phyloP scores from a whole-genome alignment of 2,329 filamentous ascomycete species.

The Pseudogymnoascus sp. region DNA sequence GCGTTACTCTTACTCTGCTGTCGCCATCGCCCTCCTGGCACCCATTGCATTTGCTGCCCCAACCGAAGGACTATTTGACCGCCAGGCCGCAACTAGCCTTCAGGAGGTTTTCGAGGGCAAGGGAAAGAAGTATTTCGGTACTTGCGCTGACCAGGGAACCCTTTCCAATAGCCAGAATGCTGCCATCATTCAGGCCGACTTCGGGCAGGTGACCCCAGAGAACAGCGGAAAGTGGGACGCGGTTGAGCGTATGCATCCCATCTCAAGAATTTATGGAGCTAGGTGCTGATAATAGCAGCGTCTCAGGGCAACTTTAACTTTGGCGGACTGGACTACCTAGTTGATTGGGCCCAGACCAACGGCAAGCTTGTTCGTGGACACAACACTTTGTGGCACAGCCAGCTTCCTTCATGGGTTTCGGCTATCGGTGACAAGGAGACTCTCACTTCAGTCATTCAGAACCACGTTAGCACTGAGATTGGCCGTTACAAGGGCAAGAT shows the following conservation, averaged over 20 bases:
- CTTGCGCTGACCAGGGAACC: slow-evolving; percentile 46
- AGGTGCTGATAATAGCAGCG: slow-evolving; percentile 13
- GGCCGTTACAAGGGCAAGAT: slow-evolving; percentile 57
- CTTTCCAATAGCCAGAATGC: slow-evolving; percentile 44
- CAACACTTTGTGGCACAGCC: slow-evolving; percentile 59
- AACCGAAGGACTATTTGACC: background rate
- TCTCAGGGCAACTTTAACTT: slow-evolving; percentile 48
- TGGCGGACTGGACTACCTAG: slow-evolving; percentile 48
- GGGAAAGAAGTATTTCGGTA: slow-evolving; percentile 61
- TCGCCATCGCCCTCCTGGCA: background rate
- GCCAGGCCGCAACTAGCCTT: slow-evolving; percentile 36
- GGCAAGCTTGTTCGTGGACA: slow-evolving; percentile 56
- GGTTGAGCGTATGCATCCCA: slow-evolving; percentile 33
- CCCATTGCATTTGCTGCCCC: background rate
- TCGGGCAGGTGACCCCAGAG: slow-evolving; percentile 59
- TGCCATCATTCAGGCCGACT: slow-evolving; percentile 53
- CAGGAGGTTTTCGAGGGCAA: slow-evolving; percentile 51
- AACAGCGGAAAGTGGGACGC: slow-evolving; percentile 67
- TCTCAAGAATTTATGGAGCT: background rate
- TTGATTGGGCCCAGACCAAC: slow-evolving; percentile 50
- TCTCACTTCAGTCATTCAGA: slow-evolving; percentile 50
- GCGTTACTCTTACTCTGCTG: background rate
- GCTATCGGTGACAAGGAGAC: slow-evolving; percentile 44
- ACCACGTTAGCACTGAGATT: slow-evolving; percentile 53
- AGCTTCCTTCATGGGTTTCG: slow-evolving; percentile 53